A percentile compares a stretch with the other conserved stretches of the same genome.
These are phyloP conservation scores for Suillus spraguei DNA, from an alignment of 768 basidiomycete genomes.

Conservation along the genomic window DNA sequence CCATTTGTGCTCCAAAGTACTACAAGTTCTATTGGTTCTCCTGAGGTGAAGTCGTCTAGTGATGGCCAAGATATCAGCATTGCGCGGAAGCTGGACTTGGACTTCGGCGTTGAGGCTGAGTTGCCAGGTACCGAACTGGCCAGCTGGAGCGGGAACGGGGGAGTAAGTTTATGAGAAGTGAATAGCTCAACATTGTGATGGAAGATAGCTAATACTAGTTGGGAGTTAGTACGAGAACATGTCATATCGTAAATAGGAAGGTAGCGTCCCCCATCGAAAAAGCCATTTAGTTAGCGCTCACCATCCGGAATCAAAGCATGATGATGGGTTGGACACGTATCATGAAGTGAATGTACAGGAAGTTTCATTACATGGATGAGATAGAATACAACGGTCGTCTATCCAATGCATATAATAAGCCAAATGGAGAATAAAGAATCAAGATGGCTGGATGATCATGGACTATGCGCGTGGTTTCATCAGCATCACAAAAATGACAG, in stretches of 20 bases:
- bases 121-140: constrained; percentile 46
- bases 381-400: no score
- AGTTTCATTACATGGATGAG: no score
- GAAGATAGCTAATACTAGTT: constrained; percentile 2
- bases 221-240: neutral
- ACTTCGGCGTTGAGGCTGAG: constrained; percentile 33
- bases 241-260: neutral
- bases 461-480: no score
- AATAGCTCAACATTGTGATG: constrained; percentile 16
- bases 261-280: neutral
- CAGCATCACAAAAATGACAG: no score
- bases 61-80: constrained; percentile 66
- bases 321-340: no score
- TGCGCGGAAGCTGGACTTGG: constrained; percentile 49
- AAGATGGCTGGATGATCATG: no score
- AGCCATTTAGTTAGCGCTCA: neutral
- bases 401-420: no score
- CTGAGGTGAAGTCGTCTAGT: constrained; percentile 82
- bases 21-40: constrained; percentile 54
- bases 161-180: constrained; percentile 14
- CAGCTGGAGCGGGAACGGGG: constrained; percentile 14
- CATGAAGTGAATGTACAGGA: no score
- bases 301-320: no score
- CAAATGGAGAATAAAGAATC: no score
- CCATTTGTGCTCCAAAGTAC: constrained; percentile 75